phyloP scores from a whole-genome alignment of 495 filamentous ascomycete species.

The Acidomyces sp. region DNA sequence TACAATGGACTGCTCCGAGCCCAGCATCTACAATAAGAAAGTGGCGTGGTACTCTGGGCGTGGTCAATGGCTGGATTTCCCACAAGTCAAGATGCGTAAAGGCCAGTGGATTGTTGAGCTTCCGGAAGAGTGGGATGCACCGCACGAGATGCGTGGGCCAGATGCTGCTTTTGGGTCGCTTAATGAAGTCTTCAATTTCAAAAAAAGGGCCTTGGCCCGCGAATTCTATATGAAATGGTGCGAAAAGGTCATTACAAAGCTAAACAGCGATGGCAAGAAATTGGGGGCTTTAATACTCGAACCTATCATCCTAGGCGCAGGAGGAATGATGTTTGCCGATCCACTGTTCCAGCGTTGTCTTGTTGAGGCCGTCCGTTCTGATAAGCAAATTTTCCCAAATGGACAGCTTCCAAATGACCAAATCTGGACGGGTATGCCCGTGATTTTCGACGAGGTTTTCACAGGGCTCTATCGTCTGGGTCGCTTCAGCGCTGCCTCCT shows the following conservation, averaged over 20 bases:
- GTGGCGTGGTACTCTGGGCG: constrained; percentile 67
- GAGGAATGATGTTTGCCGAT: constrained; percentile 69
- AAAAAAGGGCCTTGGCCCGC: constrained; percentile 30
- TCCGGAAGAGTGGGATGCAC: constrained; percentile 34
- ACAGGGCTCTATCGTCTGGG: constrained; percentile 69
- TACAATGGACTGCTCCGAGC: constrained; percentile 66
- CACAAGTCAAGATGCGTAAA: constrained; percentile 47
- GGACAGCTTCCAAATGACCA: constrained; percentile 13
- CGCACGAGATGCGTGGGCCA: constrained; percentile 29
- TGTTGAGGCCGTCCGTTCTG: constrained; percentile 48
- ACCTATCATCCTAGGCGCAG: constrained; percentile 61
- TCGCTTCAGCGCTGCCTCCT: constrained; percentile 47
- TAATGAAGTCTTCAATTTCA: constrained; percentile 47
- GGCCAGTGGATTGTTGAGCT: constrained; percentile 51
- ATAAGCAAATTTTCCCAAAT: constrained; percentile 8
- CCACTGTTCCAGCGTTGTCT: constrained; percentile 63
- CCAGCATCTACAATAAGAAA: constrained; percentile 56
- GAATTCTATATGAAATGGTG: constrained; percentile 47
- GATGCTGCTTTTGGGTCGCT: constrained; percentile 38
- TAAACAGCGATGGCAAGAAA: constrained; percentile 42
- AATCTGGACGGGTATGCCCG: constrained; percentile 55
- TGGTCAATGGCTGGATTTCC: constrained; percentile 65
- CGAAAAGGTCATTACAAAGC: constrained; percentile 33
- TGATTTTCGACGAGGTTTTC: constrained; percentile 73
- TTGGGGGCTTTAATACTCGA: constrained; percentile 67